phyloP scores from a whole-genome alignment of 495 filamentous ascomycete genomes.

The Trichoderma gamsii region DNA sequence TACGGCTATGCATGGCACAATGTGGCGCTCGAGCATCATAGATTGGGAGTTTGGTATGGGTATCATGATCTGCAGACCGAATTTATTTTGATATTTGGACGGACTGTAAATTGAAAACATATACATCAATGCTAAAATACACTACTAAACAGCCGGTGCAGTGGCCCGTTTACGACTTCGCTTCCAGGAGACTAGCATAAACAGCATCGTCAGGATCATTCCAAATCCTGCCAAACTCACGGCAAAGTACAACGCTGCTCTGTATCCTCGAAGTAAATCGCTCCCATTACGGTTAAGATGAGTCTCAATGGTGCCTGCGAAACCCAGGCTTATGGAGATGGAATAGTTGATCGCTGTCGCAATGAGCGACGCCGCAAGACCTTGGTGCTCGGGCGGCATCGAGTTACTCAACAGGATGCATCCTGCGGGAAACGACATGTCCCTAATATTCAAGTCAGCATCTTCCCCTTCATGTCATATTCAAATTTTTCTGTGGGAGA shows the following conservation, averaged over 20 bases:
- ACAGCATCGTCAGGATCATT: constrained; percentile 22
- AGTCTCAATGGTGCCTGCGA: constrained; percentile 41
- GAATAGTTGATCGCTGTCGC: constrained; percentile 42
- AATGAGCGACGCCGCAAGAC: constrained; percentile 38
- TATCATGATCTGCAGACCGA: neutral
- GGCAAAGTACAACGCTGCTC: constrained; percentile 31
- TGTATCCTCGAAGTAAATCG: constrained; percentile 34
- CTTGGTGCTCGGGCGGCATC: constrained; percentile 37
- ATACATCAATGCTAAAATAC: too few relatives aligned
- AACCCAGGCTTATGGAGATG: constrained; percentile 41
- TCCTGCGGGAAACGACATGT: constrained; percentile 36
- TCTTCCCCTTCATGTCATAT: neutral
- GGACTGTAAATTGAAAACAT: too few relatives aligned
- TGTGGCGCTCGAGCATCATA: too few relatives aligned
- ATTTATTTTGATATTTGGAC: too few relatives aligned
- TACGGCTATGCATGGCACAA: too few relatives aligned
- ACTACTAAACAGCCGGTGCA: neutral
- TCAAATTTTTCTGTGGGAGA: too few relatives aligned
- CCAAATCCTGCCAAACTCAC: constrained; percentile 30
- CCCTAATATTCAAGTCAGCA: constrained; percentile 17
- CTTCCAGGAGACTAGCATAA: constrained; percentile 13
- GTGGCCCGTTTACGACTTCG: neutral
- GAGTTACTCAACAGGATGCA: constrained; percentile 38
- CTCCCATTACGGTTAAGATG: constrained; percentile 32
- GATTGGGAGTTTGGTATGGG: too few relatives aligned